Conservation (phyloP, 768 basidiomycete species). For the Thelephora ganbajun region DNA sequence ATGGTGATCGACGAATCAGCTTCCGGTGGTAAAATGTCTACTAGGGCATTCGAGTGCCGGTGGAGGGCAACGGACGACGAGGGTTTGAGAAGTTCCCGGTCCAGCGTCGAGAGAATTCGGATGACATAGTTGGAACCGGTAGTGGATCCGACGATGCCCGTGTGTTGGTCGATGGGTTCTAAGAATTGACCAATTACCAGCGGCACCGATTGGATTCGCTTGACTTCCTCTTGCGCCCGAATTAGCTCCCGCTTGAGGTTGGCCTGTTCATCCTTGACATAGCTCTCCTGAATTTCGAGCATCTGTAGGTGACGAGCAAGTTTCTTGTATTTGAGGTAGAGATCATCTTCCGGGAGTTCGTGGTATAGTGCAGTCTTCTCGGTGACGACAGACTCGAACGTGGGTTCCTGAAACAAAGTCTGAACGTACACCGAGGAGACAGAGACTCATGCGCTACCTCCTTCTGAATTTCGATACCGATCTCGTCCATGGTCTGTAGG, state of each 20-base stretch:
- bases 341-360: conserved; percentile 79
- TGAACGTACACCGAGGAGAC: neutral
- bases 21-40: conserved; percentile 96
- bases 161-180: conserved; percentile 95
- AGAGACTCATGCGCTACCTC: conserved; percentile 34
- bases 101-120: conserved; percentile 90
- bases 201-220: conserved; percentile 96
- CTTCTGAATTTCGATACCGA: conserved; percentile 74
- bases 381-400: conserved; percentile 74
- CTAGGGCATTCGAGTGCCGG: conserved; percentile 95
- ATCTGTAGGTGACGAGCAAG: conserved; percentile 91
- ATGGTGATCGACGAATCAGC: conserved; percentile 95
- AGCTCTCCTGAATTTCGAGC: conserved; percentile 87
- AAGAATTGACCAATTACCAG: conserved; percentile 99
- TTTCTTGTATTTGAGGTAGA: conserved; percentile 96
- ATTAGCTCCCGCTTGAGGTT: conserved; percentile 97
- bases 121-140: conserved; percentile 98
- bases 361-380: conserved; percentile 83
- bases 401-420: conserved; percentile 52
- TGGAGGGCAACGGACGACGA: conserved; percentile 97
- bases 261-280: conserved; percentile 97
- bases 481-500: conserved; percentile 59
- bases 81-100: conserved; percentile 93
- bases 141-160: conserved; percentile 93
- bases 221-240: conserved; percentile 98